These are phyloP conservation scores for Ophiostoma montium DNA, from an alignment of 2,329 filamentous ascomycete species.

Conservation along the genomic window DNA sequence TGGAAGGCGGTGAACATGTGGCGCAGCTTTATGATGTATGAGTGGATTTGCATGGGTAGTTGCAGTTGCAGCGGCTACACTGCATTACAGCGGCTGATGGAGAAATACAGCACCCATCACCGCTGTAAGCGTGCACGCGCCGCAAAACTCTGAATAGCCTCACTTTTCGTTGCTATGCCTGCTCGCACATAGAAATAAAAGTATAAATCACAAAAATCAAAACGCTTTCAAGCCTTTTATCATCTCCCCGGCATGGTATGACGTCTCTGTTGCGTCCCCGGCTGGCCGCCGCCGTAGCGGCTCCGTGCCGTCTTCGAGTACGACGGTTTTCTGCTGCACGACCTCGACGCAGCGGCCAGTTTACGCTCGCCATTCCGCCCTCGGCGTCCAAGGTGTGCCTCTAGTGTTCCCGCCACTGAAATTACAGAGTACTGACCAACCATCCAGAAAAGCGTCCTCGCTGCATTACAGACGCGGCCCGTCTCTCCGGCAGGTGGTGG, in stretches of 20 bases:
- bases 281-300: not conserved
- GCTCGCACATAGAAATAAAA: too few relatives aligned
- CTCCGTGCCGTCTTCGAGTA: not conserved
- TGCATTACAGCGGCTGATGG: not conserved
- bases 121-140: not conserved
- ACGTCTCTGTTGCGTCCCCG: constrained; percentile 5
- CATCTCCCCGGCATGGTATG: constrained; percentile 1
- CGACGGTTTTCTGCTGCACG: constrained; percentile 4
- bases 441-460: constrained; percentile 10
- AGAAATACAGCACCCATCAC: not conserved
- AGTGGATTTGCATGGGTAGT: too few relatives aligned
- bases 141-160: constrained; percentile 9
- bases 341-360: constrained; percentile 4
- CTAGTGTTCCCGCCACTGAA: too few relatives aligned
- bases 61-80: not conserved
- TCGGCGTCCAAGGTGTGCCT: constrained; percentile 12
- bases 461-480: constrained; percentile 1
- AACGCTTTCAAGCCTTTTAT: not conserved
- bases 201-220: not conserved
- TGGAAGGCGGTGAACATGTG: not conserved
- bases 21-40: not conserved
- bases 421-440: not conserved
- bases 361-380: constrained; percentile 9
- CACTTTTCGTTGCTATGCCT: not conserved
- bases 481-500: not conserved